Evolutionary conservation across 148 eudicot species (phyloP).

Genomic region (Vaccinium macrocarpon): DNA sequence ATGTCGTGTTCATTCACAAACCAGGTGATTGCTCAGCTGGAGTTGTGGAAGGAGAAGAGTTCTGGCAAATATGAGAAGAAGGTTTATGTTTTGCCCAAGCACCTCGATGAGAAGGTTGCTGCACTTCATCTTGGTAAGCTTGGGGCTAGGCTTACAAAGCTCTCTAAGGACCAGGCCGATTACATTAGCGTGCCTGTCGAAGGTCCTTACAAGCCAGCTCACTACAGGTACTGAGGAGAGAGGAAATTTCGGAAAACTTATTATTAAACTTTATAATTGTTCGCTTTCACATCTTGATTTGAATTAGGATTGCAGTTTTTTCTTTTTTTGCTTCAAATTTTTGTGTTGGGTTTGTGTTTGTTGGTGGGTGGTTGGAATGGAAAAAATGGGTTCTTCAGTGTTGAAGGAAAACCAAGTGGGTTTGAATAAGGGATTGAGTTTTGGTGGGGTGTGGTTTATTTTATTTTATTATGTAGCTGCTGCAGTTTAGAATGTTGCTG

Average conservation of each 20-base stretch:
- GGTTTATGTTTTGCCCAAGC: constrained; percentile 95
- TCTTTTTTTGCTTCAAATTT: background rate
- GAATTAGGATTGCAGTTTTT: background rate
- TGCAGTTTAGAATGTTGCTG: background rate
- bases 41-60: constrained; percentile 85
- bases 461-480: background rate
- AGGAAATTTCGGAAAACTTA: background rate
- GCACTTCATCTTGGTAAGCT: constrained; percentile 91
- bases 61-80: constrained; percentile 85
- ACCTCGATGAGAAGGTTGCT: constrained; percentile 98
- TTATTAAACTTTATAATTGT: background rate
- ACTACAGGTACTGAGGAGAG: constrained; percentile 79
- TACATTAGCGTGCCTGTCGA: constrained; percentile 79
- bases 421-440: background rate
- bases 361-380: constrained; percentile 10
- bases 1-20: constrained; percentile 99
- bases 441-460: background rate
- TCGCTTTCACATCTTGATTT: background rate
- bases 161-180: constrained; percentile 82
- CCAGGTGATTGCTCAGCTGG: constrained; percentile 96
- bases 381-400: constrained; percentile 1
- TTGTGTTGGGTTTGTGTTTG: background rate
- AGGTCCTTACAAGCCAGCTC: constrained; percentile 96
- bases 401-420: constrained; percentile 11
- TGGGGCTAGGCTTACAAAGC: constrained; percentile 91